These are phyloP conservation scores for Globisporangium mamillatum DNA, from an alignment of 352 stramenopile genomes.

Conservation along the genomic window DNA sequence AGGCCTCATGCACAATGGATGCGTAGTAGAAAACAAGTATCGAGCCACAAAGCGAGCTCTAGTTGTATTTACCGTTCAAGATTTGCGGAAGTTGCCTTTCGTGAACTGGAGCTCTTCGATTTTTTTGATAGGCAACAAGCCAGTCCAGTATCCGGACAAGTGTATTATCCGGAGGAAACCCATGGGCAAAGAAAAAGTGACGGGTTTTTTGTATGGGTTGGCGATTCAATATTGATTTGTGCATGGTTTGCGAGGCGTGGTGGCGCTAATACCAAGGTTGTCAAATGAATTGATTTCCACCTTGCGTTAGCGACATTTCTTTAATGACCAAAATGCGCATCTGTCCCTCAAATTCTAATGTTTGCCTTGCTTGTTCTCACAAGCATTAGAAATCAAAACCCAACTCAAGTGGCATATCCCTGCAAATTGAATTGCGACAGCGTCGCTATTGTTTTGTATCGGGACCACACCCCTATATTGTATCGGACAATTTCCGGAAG, in stretches of 20 bases:
- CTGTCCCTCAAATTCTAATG: too few species aligned
- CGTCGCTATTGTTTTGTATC: too few species aligned
- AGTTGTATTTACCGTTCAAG: neutral
- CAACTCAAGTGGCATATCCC: too few species aligned
- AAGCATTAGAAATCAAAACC: too few species aligned
- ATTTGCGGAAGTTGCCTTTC: slow-evolving; percentile 5
- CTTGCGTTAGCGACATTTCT: too few species aligned
- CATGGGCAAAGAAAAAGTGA: neutral
- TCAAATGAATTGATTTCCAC: neutral
- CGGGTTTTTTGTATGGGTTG: slow-evolving; percentile 19
- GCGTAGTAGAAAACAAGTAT: slow-evolving; percentile 1
- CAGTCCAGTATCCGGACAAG: slow-evolving; percentile 17
- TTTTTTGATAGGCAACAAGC: slow-evolving; percentile 20
- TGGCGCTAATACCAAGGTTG: neutral
- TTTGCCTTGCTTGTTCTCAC: too few species aligned
- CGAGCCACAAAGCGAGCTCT: neutral
- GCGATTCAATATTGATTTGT: neutral
- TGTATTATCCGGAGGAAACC: slow-evolving; percentile 14
- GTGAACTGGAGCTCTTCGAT: slow-evolving; percentile 4
- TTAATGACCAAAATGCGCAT: too few species aligned
- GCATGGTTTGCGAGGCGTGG: neutral
- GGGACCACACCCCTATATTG: too few species aligned
- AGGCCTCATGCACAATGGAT: neutral
- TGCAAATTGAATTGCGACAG: neutral
- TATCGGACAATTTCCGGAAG: neutral